These are phyloP conservation scores for Rhodofomes roseus DNA, from an alignment of 1,284 basidiomycete species.

Conservation along the genomic window DNA sequence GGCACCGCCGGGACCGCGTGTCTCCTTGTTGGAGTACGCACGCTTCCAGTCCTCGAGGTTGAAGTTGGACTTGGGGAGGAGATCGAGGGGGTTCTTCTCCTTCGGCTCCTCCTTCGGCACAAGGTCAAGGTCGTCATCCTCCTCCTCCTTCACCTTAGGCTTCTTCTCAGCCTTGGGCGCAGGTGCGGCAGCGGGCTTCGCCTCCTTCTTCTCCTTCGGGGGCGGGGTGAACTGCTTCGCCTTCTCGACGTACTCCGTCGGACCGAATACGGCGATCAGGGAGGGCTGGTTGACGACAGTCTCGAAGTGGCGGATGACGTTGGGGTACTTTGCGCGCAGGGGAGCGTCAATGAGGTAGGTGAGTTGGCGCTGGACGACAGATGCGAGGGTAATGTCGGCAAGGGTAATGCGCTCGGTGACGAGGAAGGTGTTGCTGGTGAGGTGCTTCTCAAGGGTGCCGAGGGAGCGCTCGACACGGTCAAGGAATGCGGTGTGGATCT, in stretches of 20 bases:
- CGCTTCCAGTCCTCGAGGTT: slow-evolving; percentile 99
- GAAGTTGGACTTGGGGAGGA: slow-evolving; percentile 87
- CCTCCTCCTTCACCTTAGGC: slow-evolving; percentile 62
- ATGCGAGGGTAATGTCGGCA: slow-evolving; percentile 80
- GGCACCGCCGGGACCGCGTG: slow-evolving; percentile 70
- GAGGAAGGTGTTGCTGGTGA: slow-evolving; percentile 83
- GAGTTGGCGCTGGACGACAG: slow-evolving; percentile 49
- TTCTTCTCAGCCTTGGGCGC: slow-evolving; percentile 51
- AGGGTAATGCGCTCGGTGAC: slow-evolving; percentile 93
- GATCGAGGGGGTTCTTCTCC: slow-evolving; percentile 92
- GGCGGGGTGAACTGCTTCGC: slow-evolving; percentile 72
- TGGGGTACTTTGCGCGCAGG: slow-evolving; percentile 66
- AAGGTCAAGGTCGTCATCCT: slow-evolving; percentile 65
- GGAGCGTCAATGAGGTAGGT: slow-evolving; percentile 58
- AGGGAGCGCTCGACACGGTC: slow-evolving; percentile 57
- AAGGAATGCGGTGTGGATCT: slow-evolving; percentile 54
- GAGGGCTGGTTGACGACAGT: slow-evolving; percentile 82
- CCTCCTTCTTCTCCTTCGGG: slow-evolving; percentile 57
- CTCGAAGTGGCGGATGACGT: slow-evolving; percentile 81
- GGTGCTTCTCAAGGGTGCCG: slow-evolving; percentile 69
- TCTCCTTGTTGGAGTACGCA: slow-evolving; percentile 97
- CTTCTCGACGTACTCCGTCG: slow-evolving; percentile 67
- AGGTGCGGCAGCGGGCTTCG: slow-evolving; percentile 44
- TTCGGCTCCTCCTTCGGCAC: slow-evolving; percentile 65
- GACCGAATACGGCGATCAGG: slow-evolving; percentile 65